Conservation (phyloP, 441 rosid species). For the Adansonia rubrostipa region DNA sequence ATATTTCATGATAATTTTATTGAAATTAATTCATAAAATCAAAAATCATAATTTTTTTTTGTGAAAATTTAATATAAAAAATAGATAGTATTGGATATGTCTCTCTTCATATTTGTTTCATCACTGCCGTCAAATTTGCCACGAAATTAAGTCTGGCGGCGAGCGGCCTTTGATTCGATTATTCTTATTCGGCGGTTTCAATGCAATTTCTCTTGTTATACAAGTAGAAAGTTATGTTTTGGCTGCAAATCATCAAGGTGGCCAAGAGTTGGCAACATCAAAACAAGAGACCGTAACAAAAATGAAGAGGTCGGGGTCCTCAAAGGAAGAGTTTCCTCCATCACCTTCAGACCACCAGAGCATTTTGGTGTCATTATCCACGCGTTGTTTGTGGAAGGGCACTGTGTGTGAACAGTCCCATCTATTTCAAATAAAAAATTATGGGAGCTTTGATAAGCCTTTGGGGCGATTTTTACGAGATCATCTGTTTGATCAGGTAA, state of each 20-base stretch:
- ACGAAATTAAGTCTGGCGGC: conserved; percentile 13
- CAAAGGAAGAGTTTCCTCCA: conserved; percentile 71
- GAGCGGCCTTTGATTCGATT: not conserved
- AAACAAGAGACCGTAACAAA: conserved; percentile 44
- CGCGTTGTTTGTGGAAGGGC: conserved; percentile 81
- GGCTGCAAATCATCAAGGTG: conserved; percentile 26
- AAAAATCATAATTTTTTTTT: conserved; percentile 1
- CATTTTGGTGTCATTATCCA: conserved; percentile 78
- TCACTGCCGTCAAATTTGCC: conserved; percentile 20
- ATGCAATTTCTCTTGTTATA: not conserved
- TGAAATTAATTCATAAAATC: not conserved
- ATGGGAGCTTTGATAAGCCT: conserved; percentile 77
- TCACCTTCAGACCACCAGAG: conserved; percentile 80
- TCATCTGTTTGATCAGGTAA: conserved; percentile 75
- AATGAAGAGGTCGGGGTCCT: conserved; percentile 54
- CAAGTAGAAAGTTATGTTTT: conserved; percentile 1
- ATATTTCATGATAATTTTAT: not conserved
- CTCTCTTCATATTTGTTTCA: not conserved
- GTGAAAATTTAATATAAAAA: not conserved
- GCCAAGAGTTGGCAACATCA: conserved; percentile 27
- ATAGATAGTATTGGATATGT: not conserved
- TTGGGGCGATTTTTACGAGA: conserved; percentile 76
- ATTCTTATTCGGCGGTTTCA: conserved; percentile 8
- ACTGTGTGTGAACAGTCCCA: conserved; percentile 74
- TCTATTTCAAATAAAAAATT: conserved; percentile 73